Evolutionary conservation across 2,329 filamentous ascomycete genomes (phyloP), one percentile per base, ranked within the genome.

Genomic region (Amesomyces nigricolor): DNA sequence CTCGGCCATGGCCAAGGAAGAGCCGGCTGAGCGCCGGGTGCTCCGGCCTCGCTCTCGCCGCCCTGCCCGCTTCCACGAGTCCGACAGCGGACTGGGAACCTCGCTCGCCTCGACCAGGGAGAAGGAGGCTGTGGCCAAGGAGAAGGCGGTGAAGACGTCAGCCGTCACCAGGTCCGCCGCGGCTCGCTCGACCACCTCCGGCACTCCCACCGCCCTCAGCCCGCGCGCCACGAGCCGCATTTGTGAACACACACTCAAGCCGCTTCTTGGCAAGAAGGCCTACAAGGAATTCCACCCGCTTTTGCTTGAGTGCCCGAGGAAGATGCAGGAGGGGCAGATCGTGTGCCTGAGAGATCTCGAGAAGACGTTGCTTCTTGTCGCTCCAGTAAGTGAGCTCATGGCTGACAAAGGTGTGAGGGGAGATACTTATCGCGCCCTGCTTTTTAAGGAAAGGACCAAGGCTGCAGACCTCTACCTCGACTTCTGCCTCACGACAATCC

Each of bases 301-400:
- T 64, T 80, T 96, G 61, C 78, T 87, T 63, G 86, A 89, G 70
- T 84, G 91, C 61, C 89, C 89, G 47, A 79, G 81, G 70, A 87
- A 87, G 67, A 94, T 96, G 69, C 82, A 83, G 67, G 82, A 85
- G 68, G 91, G 90, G 72, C 85, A 94, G 66, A 94, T 97, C 67
- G 85, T 88, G 70, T 96, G 88, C 74, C 82, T 97, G 53, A 85
- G 92, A 71, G 92, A 97, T 72, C 80, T 97, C 48, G 92, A 97
- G 73, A 96, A 96, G 81, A 92, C 87, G 9, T 77, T 97, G 59
- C 83, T 96, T 67, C 91, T 91, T 73, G 83, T 91, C 71, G 90
- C 91, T 76, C 89, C 89, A 71, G 92, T 96, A 87, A 95, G 91
- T 95, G 72, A 78, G 68, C 69, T 77, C 63, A 63, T 68, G 63